Evolutionary conservation across 169 alveolate genomes (phyloP).

Genomic region (Cryptosporidium muris): DNA sequence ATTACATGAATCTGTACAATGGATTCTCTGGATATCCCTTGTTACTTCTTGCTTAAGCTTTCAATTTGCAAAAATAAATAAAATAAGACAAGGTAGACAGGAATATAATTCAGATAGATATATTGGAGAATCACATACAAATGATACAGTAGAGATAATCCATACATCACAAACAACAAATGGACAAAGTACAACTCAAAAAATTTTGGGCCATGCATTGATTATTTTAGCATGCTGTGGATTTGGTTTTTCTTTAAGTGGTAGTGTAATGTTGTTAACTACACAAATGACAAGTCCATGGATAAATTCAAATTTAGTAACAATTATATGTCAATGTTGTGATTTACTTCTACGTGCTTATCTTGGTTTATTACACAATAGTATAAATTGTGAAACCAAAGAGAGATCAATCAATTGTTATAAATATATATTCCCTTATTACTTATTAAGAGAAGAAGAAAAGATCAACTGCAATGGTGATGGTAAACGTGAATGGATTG

Average conservation of each 20-base stretch:
- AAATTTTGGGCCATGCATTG: slow-evolving; percentile 41
- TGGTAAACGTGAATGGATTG: slow-evolving; percentile 69
- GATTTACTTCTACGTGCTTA: slow-evolving; percentile 59
- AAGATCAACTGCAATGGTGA: slow-evolving; percentile 38
- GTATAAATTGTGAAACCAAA: not conserved
- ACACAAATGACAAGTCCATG: slow-evolving; percentile 70
- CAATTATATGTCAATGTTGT: slow-evolving; percentile 47
- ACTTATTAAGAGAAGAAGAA: slow-evolving; percentile 53
- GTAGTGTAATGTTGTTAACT: slow-evolving; percentile 51
- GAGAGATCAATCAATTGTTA: slow-evolving; percentile 6
- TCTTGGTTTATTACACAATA: slow-evolving; percentile 21
- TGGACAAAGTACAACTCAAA: slow-evolving; percentile 5
- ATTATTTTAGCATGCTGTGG: slow-evolving; percentile 63
- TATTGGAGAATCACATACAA: not conserved
- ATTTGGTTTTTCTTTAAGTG: slow-evolving; percentile 65
- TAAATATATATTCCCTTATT: slow-evolving; percentile 60
- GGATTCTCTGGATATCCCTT: slow-evolving; percentile 56
- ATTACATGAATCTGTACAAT: slow-evolving; percentile 45
- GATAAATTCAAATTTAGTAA: slow-evolving; percentile 57
- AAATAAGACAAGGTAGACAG: not conserved
- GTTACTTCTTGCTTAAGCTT: slow-evolving; percentile 21
- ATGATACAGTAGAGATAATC: not conserved
- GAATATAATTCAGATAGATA: not conserved
- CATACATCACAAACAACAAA: slow-evolving; percentile 14
- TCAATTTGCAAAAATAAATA: slow-evolving; percentile 6